These are phyloP conservation scores for Globisporangium recalcitrans DNA, from an alignment of 352 stramenopile genomes.

Conservation along the genomic window DNA sequence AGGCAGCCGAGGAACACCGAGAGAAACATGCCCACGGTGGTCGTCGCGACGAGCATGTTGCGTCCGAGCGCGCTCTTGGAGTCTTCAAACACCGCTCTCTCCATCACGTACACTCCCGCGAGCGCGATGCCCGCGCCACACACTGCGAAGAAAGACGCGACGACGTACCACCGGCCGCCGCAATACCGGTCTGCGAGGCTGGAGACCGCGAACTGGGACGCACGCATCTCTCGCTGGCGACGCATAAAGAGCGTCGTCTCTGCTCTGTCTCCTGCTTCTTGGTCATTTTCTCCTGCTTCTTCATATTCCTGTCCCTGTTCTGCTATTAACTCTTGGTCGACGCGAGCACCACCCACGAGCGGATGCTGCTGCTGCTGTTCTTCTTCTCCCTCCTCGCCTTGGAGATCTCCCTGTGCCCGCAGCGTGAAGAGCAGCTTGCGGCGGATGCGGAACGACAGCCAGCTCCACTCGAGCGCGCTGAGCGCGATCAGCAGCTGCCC, in stretches of 20 bases:
- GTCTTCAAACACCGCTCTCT: conserved; percentile 22
- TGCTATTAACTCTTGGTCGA: background rate
- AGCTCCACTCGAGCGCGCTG: conserved; percentile 43
- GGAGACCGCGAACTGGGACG: conserved; percentile 22
- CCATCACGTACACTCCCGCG: conserved; percentile 21
- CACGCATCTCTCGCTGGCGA: conserved; percentile 13
- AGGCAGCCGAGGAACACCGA: conserved; percentile 34
- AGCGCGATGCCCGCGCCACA: conserved; percentile 19
- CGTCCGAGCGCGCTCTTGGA: conserved; percentile 20
- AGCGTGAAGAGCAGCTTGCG: conserved; percentile 35
- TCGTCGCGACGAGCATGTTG: conserved; percentile 34
- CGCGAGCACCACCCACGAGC: background rate
- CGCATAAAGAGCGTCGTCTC: background rate
- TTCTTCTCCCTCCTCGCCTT: background rate
- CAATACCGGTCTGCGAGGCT: conserved; percentile 24
- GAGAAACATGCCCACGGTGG: conserved; percentile 22
- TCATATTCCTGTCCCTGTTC: background rate
- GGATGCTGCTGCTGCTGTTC: background rate
- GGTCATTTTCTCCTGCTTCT: background rate
- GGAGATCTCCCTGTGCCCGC: conserved; percentile 2
- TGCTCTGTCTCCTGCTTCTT: background rate
- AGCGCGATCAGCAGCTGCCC: conserved; percentile 33
- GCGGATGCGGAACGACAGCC: conserved; percentile 43
- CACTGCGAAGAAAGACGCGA: conserved; percentile 23
- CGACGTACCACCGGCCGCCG: conserved; percentile 24